phyloP scores from a whole-genome alignment of 192 early-diverging fungal genomes.

The Backusella morwellensis region DNA sequence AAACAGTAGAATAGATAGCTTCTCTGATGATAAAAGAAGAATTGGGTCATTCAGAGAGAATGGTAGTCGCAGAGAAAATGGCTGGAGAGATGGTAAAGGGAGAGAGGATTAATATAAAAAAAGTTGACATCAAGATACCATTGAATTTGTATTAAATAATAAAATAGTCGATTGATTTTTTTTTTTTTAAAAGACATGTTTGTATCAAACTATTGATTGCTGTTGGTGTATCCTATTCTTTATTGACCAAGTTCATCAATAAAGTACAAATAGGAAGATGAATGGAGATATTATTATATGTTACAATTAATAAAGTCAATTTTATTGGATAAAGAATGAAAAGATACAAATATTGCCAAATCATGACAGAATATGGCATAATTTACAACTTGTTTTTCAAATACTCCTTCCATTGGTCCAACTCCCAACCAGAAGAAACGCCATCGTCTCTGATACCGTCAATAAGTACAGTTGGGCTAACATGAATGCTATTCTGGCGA shows the following conservation, averaged over 20 bases:
- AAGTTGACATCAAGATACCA: too few relatives aligned
- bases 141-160: too few relatives aligned
- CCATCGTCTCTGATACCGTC: conserved; percentile 64
- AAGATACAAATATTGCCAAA: not conserved
- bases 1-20: not conserved
- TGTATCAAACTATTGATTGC: too few relatives aligned
- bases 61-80: not conserved
- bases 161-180: too few relatives aligned
- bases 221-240: too few relatives aligned
- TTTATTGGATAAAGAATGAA: too few relatives aligned
- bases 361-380: not conserved
- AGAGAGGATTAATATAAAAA: not conserved
- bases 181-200: too few relatives aligned
- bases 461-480: conserved; percentile 70
- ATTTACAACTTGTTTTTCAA: conserved; percentile 43
- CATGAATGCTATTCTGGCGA: conserved; percentile 74
- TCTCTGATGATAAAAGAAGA: not conserved
- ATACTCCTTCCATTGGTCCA: conserved; percentile 65
- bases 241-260: too few relatives aligned
- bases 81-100: not conserved
- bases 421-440: conserved; percentile 68
- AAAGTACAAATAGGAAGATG: too few relatives aligned
- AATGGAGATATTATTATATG: too few relatives aligned
- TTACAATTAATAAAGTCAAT: too few relatives aligned
- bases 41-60: not conserved